phyloP scores from a whole-genome alignment of 345 rosid species.

The Gossypium ekmanianum region DNA sequence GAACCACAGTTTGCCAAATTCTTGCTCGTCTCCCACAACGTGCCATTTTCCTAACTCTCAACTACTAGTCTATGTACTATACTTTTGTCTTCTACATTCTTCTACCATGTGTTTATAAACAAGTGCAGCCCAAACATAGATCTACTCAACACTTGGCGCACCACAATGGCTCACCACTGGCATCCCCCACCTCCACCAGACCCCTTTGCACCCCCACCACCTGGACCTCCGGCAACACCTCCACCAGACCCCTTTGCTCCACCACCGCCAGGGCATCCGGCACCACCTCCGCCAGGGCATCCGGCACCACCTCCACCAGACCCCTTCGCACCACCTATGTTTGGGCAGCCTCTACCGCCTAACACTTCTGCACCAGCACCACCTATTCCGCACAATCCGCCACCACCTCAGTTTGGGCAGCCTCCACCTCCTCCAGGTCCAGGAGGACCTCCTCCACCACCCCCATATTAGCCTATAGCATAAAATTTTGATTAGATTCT shows the following conservation, averaged over 20 bases:
- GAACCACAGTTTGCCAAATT: neutral
- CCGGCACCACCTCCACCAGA: neutral
- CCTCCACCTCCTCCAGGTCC: conserved; percentile 9
- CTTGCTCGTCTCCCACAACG: neutral
- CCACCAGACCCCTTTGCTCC: too few relatives aligned
- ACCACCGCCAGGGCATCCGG: too few relatives aligned
- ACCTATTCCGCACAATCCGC: neutral
- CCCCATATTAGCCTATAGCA: too few relatives aligned
- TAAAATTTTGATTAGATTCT: too few relatives aligned
- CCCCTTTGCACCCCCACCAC: neutral
- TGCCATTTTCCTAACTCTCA: neutral
- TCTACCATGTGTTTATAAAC: conserved; percentile 12
- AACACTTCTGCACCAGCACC: conserved; percentile 1
- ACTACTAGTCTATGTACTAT: conserved; percentile 8
- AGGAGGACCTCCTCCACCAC: conserved; percentile 13
- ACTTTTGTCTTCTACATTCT: conserved; percentile 13
- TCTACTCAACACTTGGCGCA: neutral
- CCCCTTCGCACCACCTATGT: neutral
- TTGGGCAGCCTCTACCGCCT: conserved; percentile 13
- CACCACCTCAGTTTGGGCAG: conserved; percentile 6
- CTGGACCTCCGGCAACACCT: too few relatives aligned
- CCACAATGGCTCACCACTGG: conserved; percentile 6
- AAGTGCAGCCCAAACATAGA: neutral
- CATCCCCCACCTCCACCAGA: conserved; percentile 5
- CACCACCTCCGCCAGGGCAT: too few relatives aligned